phyloP scores from a whole-genome alignment of 2,329 filamentous ascomycete genomes.

The Pyrenochaeta sp. region DNA sequence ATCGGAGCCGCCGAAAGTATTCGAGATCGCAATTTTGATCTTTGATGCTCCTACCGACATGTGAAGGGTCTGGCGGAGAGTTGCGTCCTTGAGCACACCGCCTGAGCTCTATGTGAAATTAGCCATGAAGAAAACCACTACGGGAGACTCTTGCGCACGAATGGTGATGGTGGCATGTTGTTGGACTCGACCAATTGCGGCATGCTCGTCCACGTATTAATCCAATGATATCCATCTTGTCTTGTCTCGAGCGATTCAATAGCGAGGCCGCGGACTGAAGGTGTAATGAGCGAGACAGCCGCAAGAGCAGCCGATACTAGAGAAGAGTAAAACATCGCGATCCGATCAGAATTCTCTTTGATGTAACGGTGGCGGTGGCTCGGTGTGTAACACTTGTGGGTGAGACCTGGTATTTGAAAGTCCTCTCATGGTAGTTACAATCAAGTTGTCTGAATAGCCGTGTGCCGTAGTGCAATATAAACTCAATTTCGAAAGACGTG shows the following conservation, averaged over 20 bases:
- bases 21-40: constrained; percentile 70
- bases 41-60: constrained; percentile 64
- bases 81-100: constrained; percentile 66
- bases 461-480: constrained; percentile 3
- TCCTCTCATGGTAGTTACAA: background rate
- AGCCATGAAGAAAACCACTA: constrained; percentile 2
- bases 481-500: constrained; percentile 10
- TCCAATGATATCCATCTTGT: constrained; percentile 60
- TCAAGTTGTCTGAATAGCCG: background rate
- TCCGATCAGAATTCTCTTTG: background rate
- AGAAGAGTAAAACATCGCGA: constrained; percentile 9
- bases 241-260: constrained; percentile 11
- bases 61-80: constrained; percentile 71
- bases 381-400: background rate
- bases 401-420: background rate
- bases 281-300: constrained; percentile 6
- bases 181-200: constrained; percentile 67
- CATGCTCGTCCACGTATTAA: constrained; percentile 70
- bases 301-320: constrained; percentile 7
- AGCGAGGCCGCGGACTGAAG: constrained; percentile 6
- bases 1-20: constrained; percentile 68
- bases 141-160: too few relatives aligned
- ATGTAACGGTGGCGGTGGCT: background rate
- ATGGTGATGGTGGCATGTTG: constrained; percentile 68
- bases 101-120: constrained; percentile 56